Evolutionary conservation across 1,139 yeast species (phyloP).

Genomic region (Blastobotrys ciferrii): DNA sequence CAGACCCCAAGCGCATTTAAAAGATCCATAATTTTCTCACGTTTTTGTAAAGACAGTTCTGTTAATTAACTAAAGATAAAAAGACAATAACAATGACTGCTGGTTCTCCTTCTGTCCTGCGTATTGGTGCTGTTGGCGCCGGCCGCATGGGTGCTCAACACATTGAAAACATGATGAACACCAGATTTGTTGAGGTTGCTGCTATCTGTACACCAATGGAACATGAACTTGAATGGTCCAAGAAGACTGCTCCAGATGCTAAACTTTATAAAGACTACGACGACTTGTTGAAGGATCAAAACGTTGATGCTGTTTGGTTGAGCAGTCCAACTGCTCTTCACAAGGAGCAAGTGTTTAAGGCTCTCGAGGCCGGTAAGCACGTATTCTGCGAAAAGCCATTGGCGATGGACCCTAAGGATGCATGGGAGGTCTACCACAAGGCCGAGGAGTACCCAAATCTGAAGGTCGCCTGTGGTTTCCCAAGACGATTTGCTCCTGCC

Average conservation of each 20-base stretch:
- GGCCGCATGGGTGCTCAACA: constrained; percentile 22
- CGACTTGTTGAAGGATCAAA: constrained; percentile 17
- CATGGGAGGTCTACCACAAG: constrained; percentile 21
- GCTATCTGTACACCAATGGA: constrained; percentile 22
- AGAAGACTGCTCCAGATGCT: constrained; percentile 15
- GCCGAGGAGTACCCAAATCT: constrained; percentile 21
- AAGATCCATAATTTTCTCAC: too few relatives aligned
- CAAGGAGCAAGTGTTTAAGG: constrained; percentile 21
- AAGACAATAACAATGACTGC: too few relatives aligned
- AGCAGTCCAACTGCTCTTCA: constrained; percentile 24
- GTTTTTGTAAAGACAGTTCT: too few relatives aligned
- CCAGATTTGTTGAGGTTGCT: constrained; percentile 15
- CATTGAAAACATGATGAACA: constrained; percentile 17
- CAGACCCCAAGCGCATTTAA: too few relatives aligned
- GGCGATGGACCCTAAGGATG: constrained; percentile 14
- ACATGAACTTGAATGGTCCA: constrained; percentile 21
- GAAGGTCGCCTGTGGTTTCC: constrained; percentile 24
- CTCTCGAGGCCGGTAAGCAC: constrained; percentile 21
- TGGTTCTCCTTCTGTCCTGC: constrained; percentile 10
- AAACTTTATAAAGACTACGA: constrained; percentile 21
- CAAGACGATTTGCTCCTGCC: constrained; percentile 21
- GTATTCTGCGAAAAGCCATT: too few relatives aligned
- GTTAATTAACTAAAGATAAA: too few relatives aligned
- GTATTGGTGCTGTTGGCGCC: too few relatives aligned
- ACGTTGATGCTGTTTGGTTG: constrained; percentile 22